Percentiles rank a stretch among this genome's conserved stretches.
Evolutionary conservation across 2,329 filamentous ascomycete species (phyloP).

Genomic region (Ceratocystiopsis sp.): DNA sequence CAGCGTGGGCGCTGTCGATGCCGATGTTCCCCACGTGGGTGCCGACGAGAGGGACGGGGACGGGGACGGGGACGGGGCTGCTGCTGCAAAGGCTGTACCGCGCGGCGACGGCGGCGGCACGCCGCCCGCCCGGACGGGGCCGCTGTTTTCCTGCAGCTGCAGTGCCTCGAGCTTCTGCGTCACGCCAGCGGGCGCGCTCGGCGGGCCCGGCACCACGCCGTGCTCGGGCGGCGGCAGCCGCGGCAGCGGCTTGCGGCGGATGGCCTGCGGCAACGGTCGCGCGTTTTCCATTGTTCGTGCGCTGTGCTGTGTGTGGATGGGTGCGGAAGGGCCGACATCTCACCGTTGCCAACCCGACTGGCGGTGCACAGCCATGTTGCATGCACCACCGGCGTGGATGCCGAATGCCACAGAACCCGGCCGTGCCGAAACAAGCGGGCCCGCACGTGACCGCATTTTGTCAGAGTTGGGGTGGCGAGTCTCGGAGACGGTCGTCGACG

Average conservation of each 20-base stretch:
- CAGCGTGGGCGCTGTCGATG: not conserved
- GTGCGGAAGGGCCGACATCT: no score
- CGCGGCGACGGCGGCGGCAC: not conserved
- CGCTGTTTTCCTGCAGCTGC: not conserved
- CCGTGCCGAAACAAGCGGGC: no score
- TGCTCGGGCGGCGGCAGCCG: not conserved
- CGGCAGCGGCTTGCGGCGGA: not conserved
- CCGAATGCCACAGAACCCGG: no score
- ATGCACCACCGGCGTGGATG: no score
- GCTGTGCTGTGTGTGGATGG: no score
- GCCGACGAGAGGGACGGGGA: not conserved
- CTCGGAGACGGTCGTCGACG: no score
- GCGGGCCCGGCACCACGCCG: not conserved
- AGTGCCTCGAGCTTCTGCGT: not conserved
- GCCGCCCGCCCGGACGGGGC: not conserved
- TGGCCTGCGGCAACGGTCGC: constrained; percentile 11
- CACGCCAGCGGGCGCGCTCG: not conserved
- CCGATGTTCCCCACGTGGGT: not conserved
- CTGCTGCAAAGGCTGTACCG: not conserved
- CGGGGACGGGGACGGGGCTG: not conserved
- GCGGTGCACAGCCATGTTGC: no score
- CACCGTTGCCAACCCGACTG: no score
- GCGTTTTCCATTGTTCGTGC: not conserved
- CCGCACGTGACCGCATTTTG: no score
- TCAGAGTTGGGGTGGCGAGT: no score